Percentiles rank a stretch among this genome's conserved stretches.
Conservation (phyloP, 495 filamentous ascomycete species). For the Hypoxylon trugodes region DNA sequence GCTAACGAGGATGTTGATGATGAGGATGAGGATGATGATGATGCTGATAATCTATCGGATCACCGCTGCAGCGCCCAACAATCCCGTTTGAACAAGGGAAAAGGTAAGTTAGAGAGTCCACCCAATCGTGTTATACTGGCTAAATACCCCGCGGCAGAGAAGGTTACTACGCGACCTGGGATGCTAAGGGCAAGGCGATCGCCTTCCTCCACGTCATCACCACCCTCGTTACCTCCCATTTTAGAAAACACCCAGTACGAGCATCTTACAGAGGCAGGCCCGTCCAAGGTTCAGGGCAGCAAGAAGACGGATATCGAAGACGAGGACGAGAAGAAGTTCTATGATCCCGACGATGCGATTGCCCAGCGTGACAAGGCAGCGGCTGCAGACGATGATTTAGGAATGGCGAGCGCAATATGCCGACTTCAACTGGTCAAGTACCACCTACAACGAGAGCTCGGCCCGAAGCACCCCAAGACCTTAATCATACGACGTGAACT, state of each 20-base stretch:
- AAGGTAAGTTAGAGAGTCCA: no score
- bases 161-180: no score
- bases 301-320: neutral
- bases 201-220: no score
- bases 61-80: no score
- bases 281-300: neutral
- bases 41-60: neutral
- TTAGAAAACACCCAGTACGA: no score
- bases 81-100: no score
- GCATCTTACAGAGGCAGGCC: no score
- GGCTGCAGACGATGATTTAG: neutral
- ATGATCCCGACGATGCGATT: constrained; percentile 9
- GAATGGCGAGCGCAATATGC: neutral
- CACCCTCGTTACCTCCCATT: no score
- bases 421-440: constrained; percentile 9
- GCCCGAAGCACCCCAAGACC: neutral
- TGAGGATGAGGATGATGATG: neutral
- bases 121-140: no score
- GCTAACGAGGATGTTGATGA: neutral
- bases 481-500: constrained; percentile 14
- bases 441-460: constrained; percentile 1
- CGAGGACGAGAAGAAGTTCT: neutral
- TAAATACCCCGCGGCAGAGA: no score
- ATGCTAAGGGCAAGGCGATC: no score
- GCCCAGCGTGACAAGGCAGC: constrained; percentile 10